phyloP scores from a whole-genome alignment of 805 yeast species.

The Torulaspora franciscae region DNA sequence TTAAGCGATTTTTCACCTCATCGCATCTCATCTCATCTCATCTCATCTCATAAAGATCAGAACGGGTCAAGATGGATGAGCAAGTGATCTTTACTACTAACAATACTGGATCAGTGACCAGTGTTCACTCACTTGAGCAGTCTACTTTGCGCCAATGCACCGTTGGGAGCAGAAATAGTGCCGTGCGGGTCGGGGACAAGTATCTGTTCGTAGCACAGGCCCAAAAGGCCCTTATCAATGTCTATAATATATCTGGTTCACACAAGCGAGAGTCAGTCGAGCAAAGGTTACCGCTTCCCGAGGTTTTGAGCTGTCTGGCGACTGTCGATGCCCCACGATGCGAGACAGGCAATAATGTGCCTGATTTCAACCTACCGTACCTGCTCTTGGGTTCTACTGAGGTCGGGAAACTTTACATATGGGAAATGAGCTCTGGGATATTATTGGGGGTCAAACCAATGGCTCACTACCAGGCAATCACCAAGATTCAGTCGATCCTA shows the following conservation, averaged over 20 bases:
- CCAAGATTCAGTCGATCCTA: slow-evolving; percentile 51
- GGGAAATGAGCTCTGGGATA: slow-evolving; percentile 80
- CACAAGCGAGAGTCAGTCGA: slow-evolving; percentile 50
- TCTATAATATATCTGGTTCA: slow-evolving; percentile 48
- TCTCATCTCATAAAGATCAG: slow-evolving; percentile 8
- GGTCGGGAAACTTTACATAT: slow-evolving; percentile 69
- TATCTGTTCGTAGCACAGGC: slow-evolving; percentile 59
- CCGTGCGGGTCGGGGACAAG: slow-evolving; percentile 51
- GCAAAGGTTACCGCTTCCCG: slow-evolving; percentile 82
- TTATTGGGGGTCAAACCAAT: slow-evolving; percentile 62
- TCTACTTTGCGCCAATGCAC: slow-evolving; percentile 37
- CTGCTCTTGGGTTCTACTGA: slow-evolving; percentile 57
- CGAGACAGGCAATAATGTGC: slow-evolving; percentile 24
- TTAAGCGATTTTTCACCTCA: slow-evolving; percentile 8
- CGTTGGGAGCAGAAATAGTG: slow-evolving; percentile 45
- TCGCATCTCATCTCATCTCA: slow-evolving; percentile 23
- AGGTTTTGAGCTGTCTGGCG: slow-evolving; percentile 51
- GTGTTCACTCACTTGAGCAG: slow-evolving; percentile 31
- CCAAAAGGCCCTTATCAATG: slow-evolving; percentile 70
- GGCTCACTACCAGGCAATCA: slow-evolving; percentile 77
- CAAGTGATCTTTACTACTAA: slow-evolving; percentile 32
- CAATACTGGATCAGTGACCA: slow-evolving; percentile 28
- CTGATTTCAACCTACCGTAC: slow-evolving; percentile 52
- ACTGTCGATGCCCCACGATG: slow-evolving; percentile 23
- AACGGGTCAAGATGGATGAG: slow-evolving; percentile 25